phyloP scores from a whole-genome alignment of 495 filamentous ascomycete genomes.

The Platismatia glauca region DNA sequence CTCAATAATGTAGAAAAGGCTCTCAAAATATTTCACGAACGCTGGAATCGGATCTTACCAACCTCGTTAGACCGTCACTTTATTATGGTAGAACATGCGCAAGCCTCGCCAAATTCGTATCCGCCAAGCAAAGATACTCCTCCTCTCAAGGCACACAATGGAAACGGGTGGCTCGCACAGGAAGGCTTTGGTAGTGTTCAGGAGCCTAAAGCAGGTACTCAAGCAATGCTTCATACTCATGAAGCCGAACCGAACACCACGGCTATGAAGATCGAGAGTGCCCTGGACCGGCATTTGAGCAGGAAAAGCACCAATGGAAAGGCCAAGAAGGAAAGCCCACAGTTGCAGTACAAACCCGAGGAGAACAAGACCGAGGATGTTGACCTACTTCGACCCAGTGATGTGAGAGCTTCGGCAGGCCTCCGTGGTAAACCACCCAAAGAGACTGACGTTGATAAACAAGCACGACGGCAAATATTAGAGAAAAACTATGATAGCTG shows the following conservation, averaged over 20 bases:
- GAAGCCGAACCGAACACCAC: neutral
- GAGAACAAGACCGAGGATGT: conserved; percentile 33
- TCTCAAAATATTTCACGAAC: conserved; percentile 28
- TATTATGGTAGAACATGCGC: neutral
- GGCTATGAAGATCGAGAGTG: conserved; percentile 20
- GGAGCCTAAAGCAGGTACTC: neutral
- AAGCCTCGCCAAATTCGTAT: neutral
- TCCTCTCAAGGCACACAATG: neutral
- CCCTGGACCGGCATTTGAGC: conserved; percentile 22
- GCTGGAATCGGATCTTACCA: conserved; percentile 24
- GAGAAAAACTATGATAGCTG: conserved; percentile 27
- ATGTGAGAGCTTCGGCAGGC: conserved; percentile 40
- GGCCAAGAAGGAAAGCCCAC: neutral
- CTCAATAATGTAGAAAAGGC: conserved; percentile 1
- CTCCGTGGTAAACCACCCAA: conserved; percentile 23
- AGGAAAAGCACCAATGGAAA: conserved; percentile 5
- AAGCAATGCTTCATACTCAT: neutral
- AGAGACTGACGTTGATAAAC: conserved; percentile 26
- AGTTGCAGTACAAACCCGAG: conserved; percentile 11
- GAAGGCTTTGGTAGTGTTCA: conserved; percentile 21
- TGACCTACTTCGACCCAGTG: conserved; percentile 38
- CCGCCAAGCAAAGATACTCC: neutral
- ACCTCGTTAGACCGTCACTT: neutral
- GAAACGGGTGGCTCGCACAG: conserved; percentile 20
- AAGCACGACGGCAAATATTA: conserved; percentile 26